A percentile compares a stretch with the other conserved stretches of the same genome.
phyloP scores from a whole-genome alignment of 2,329 filamentous ascomycete species.

The Mycogone perniciosa region DNA sequence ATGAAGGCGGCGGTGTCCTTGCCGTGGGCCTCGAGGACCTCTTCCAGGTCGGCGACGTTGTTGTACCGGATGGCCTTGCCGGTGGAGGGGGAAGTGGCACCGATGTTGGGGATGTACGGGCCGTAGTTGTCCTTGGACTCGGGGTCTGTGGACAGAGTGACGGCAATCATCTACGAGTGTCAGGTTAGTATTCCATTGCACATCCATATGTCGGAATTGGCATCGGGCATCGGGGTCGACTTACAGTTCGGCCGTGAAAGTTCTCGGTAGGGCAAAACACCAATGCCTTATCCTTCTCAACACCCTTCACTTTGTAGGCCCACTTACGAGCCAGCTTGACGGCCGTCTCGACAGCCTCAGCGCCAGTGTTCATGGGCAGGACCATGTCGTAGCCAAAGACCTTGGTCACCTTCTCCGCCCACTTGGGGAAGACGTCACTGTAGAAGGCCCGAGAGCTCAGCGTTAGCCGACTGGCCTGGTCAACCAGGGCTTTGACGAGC shows the following conservation, averaged over 20 bases:
- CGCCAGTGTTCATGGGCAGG: slow-evolving; percentile 95
- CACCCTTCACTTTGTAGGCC: slow-evolving; percentile 94
- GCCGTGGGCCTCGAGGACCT: slow-evolving; percentile 72
- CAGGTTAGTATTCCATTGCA: not conserved
- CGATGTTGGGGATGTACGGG: slow-evolving; percentile 85
- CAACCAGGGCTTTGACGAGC: slow-evolving; percentile 80
- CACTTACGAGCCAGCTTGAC: slow-evolving; percentile 96
- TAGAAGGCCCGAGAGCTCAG: slow-evolving; percentile 93
- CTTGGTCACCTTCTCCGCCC: slow-evolving; percentile 83
- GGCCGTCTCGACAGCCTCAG: slow-evolving; percentile 91
- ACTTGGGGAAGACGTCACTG: slow-evolving; percentile 96
- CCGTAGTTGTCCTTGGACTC: slow-evolving; percentile 97
- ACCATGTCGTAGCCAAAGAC: slow-evolving; percentile 98
- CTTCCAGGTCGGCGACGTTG: slow-evolving; percentile 72
- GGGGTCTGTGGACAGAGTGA: slow-evolving; percentile 90
- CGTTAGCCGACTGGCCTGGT: slow-evolving; percentile 84
- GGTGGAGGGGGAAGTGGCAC: slow-evolving; percentile 68
- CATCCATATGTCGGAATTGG: not conserved
- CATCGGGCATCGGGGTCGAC: slow-evolving; percentile 24
- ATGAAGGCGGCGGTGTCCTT: slow-evolving; percentile 86
- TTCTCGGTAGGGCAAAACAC: slow-evolving; percentile 84
- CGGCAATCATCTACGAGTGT: slow-evolving; percentile 68
- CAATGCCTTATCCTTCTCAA: slow-evolving; percentile 75
- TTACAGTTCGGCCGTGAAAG: slow-evolving; percentile 91
- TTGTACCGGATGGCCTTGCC: slow-evolving; percentile 77